Base-by-base conservation (phyloP, 352 stramenopile genomes). In the Globisporangium spiculum region DNA sequence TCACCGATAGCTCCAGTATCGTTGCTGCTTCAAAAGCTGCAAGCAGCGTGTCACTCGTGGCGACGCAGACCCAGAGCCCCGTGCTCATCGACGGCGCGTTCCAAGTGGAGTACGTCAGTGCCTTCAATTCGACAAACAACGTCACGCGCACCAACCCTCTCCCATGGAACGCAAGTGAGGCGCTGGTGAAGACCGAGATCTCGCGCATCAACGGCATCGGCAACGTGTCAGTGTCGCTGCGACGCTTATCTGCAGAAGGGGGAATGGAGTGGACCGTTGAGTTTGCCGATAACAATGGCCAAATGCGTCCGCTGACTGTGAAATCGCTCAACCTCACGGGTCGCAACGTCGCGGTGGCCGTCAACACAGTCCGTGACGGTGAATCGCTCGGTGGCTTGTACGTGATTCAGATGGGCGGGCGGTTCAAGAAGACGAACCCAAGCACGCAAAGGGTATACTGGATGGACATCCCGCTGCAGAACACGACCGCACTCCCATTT, bases 201-300 rank as follows among this genome's bases (percentile, higher is more conserved):
- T 66, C 62, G 1, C 36, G 71, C 14, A 73, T 94, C 10, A 75
- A 86, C 14, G 85, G 83, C 2, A 5, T 94, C 7, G 86, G 81
- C 1, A 80, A 76, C 32, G 84, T 92, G 0, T 73, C 64, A 1
- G 78, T 91, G 9, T 61, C 75, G 1, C 57, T 67, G 0, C 68
- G 75, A 12, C 71, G 68, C 55, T 65, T 91, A 0, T 74, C 81
- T 7, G 72, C 84, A 1, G 86, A 94, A 63, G 81, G 84, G 18
- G 80, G 66, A 2, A 88, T 83, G 72, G 76, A 79, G 34, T 94
- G 86, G 86, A 89, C 70, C 2, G 68, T 94, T 9, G 81, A 80
- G 30, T 94, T 94, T 54, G 27, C 72, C 0, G 66, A 73, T 22
- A 94, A 92, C 72, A 83, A 91, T 60, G 86, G 84, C 1, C 77